phyloP scores from a whole-genome alignment of 148 eudicot species.

The Spergularia bocconei region DNA sequence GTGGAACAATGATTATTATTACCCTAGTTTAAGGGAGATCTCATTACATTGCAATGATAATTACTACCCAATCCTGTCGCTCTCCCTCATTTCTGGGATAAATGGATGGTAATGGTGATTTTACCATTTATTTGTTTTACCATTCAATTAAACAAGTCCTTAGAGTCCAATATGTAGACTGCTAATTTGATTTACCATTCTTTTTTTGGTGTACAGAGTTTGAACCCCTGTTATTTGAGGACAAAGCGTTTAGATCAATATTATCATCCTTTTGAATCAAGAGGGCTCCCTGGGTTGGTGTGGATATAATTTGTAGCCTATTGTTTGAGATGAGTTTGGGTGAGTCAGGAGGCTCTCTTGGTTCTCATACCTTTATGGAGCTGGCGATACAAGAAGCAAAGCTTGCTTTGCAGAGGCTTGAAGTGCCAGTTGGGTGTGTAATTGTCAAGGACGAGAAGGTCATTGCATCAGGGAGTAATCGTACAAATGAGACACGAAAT shows the following conservation, averaged over 20 bases:
- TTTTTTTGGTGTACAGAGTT: constrained; percentile 1
- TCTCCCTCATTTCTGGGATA: too few relatives aligned
- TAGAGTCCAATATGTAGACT: neutral
- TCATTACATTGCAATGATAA: too few relatives aligned
- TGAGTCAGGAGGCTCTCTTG: constrained; percentile 12
- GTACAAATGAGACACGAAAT: constrained; percentile 79
- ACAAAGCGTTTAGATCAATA: neutral
- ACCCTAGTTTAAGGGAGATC: too few relatives aligned
- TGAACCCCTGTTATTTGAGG: neutral
- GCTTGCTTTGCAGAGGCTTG: constrained; percentile 59
- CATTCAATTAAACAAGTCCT: too few relatives aligned
- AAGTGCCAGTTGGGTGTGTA: constrained; percentile 87
- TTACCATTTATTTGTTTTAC: too few relatives aligned
- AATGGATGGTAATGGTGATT: too few relatives aligned
- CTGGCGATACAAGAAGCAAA: constrained; percentile 74
- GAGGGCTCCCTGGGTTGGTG: neutral
- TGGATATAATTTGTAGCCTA: neutral
- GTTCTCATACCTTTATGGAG: constrained; percentile 49
- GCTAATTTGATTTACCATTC: neutral
- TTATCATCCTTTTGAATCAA: neutral
- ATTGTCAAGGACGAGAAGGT: constrained; percentile 56
- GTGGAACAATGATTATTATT: too few relatives aligned
- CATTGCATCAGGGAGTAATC: constrained; percentile 70
- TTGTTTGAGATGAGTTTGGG: constrained; percentile 29
- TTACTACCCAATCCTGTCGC: too few relatives aligned